Evolutionary conservation across 2,329 filamentous ascomycete species (phyloP).

Genomic region (Helotiales sp.): DNA sequence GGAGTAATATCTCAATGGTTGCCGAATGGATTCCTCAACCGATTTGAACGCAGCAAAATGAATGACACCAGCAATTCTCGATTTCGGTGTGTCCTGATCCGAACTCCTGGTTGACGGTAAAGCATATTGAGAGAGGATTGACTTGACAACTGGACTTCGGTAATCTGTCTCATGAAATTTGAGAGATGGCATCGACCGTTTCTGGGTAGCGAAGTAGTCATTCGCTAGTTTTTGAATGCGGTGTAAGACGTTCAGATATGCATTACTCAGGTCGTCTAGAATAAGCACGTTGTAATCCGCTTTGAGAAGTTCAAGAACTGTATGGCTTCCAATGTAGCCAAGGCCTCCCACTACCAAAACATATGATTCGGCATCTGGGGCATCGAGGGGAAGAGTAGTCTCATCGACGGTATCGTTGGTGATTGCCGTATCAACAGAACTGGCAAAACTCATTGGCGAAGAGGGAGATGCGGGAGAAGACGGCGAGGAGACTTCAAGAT

Average conservation of each 20-base stretch:
- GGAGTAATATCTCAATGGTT: slow-evolving; percentile 65
- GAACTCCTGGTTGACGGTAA: not conserved
- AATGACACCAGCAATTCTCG: slow-evolving; percentile 55
- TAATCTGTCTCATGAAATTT: slow-evolving; percentile 36
- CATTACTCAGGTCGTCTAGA: slow-evolving; percentile 45
- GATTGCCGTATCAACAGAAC: not conserved
- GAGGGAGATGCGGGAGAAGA: not conserved
- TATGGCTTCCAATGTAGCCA: slow-evolving; percentile 55
- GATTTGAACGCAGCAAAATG: slow-evolving; percentile 72
- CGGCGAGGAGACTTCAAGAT: not conserved
- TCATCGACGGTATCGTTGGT: slow-evolving; percentile 2
- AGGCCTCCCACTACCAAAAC: slow-evolving; percentile 51
- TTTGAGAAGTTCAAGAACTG: slow-evolving; percentile 53
- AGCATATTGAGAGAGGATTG: not conserved
- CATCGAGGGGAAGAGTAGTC: not conserved
- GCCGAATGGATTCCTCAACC: slow-evolving; percentile 63
- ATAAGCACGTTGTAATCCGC: slow-evolving; percentile 52
- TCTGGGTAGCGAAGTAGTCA: slow-evolving; percentile 17
- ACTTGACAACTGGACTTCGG: slow-evolving; percentile 2
- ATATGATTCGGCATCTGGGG: not conserved
- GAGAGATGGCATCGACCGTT: slow-evolving; percentile 5
- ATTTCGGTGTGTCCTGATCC: slow-evolving; percentile 25
- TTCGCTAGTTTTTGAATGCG: slow-evolving; percentile 33
- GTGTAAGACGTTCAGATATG: slow-evolving; percentile 29
- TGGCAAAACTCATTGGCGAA: not conserved